Percentiles rank a stretch among this genome's conserved stretches.
Conservation (phyloP, 1,284 basidiomycete species). For the Schizopora paradoxa region DNA sequence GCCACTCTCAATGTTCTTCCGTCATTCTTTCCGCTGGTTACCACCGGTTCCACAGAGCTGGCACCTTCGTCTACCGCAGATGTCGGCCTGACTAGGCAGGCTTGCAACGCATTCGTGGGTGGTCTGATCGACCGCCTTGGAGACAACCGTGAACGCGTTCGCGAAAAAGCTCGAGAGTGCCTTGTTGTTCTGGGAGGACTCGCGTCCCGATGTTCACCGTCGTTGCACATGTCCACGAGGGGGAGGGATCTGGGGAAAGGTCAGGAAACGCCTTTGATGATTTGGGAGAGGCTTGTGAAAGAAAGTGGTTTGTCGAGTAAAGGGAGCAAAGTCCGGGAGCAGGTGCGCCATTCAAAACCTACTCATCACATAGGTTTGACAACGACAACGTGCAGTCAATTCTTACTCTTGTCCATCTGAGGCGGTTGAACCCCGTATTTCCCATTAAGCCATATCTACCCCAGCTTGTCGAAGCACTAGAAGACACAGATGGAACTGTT, state of each 20-base stretch:
- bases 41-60: conserved; percentile 31
- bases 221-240: conserved; percentile 35
- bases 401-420: conserved; percentile 61
- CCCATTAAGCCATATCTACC: conserved; percentile 82
- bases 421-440: conserved; percentile 62
- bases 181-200: conserved; percentile 67
- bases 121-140: conserved; percentile 80
- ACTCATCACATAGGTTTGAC: conserved; percentile 1
- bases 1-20: conserved; percentile 64
- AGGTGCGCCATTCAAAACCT: conserved; percentile 40
- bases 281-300: conserved; percentile 73
- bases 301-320: conserved; percentile 74
- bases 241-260: conserved; percentile 60
- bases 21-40: conserved; percentile 55
- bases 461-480: conserved; percentile 76
- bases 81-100: conserved; percentile 53
- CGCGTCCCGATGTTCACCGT: conserved; percentile 52
- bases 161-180: conserved; percentile 71
- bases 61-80: conserved; percentile 38
- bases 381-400: conserved; percentile 44
- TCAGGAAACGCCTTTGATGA: conserved; percentile 65
- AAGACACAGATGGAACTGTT: conserved; percentile 88
- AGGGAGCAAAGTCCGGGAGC: conserved; percentile 78
- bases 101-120: conserved; percentile 64
- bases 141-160: conserved; percentile 66